Percentiles rank a stretch among this genome's conserved stretches.
phyloP scores from a whole-genome alignment of 2,329 filamentous ascomycete species.

The Fusarium staphyleae region DNA sequence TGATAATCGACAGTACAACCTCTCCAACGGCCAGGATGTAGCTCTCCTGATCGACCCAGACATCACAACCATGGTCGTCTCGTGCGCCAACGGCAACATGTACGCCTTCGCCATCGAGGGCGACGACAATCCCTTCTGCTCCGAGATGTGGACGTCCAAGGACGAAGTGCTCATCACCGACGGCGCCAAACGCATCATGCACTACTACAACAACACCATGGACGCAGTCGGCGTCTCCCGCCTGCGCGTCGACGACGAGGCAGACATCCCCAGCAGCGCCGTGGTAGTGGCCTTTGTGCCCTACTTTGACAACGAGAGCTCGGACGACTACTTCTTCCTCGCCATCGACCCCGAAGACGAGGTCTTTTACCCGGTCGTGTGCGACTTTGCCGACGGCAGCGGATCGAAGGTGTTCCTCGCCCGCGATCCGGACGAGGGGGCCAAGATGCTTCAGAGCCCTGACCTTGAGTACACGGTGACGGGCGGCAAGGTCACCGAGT shows the following conservation, averaged over 20 bases:
- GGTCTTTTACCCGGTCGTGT: conserved; percentile 42
- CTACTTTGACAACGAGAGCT: neutral
- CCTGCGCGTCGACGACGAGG: conserved; percentile 36
- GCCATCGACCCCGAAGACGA: conserved; percentile 11
- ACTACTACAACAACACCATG: conserved; percentile 48
- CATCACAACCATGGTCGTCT: conserved; percentile 11
- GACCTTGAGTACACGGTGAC: conserved; percentile 9
- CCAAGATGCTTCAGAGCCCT: conserved; percentile 33
- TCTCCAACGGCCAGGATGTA: neutral
- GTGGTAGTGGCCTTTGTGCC: conserved; percentile 33
- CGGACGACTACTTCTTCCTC: neutral
- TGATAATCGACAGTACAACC: neutral
- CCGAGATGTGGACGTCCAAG: conserved; percentile 34
- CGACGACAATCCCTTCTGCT: conserved; percentile 30
- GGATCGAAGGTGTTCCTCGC: conserved; percentile 42
- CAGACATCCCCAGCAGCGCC: conserved; percentile 20
- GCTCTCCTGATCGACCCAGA: neutral
- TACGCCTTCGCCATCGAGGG: conserved; percentile 38
- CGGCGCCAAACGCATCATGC: conserved; percentile 38
- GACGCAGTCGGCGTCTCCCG: conserved; percentile 41
- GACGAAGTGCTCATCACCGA: conserved; percentile 35
- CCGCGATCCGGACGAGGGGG: conserved; percentile 33
- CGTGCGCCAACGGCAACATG: conserved; percentile 47
- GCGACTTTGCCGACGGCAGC: conserved; percentile 36
- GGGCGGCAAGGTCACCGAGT: neutral